A percentile compares a stretch with the other conserved stretches of the same genome.
phyloP scores from a whole-genome alignment of 768 basidiomycete genomes.

The Tylopilus sp. region DNA sequence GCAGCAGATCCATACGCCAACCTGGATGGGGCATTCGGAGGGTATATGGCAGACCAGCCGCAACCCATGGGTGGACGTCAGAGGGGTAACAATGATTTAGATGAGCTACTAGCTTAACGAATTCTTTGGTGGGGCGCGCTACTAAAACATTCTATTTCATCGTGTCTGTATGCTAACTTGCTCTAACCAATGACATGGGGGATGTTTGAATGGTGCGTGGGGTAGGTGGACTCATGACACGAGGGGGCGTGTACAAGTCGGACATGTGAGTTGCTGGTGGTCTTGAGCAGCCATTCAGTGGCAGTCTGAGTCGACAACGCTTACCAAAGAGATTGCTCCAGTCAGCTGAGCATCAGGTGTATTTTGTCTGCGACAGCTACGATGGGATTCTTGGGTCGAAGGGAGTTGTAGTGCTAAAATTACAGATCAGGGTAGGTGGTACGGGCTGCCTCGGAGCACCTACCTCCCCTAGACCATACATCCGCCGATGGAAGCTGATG shows the following conservation, averaged over 20 bases:
- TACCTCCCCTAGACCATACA: constrained; percentile 97
- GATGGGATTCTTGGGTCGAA: constrained; percentile 51
- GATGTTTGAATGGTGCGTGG: constrained; percentile 12
- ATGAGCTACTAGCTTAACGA: constrained; percentile 63
- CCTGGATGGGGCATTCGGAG: constrained; percentile 72
- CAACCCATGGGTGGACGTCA: constrained; percentile 49
- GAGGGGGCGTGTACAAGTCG: not conserved
- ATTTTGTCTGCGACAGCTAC: constrained; percentile 30
- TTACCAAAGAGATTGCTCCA: no score
- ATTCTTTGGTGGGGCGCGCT: not conserved
- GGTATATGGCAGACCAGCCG: constrained; percentile 71
- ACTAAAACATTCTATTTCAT: not conserved
- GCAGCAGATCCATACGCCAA: constrained; percentile 77
- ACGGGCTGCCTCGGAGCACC: constrained; percentile 24
- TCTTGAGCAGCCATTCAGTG: not conserved
- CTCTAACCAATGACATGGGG: not conserved
- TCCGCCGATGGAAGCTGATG: constrained; percentile 88
- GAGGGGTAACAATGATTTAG: constrained; percentile 47
- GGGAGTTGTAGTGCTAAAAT: constrained; percentile 81
- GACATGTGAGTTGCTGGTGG: not conserved
- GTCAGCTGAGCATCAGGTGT: constrained; percentile 29
- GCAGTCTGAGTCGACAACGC: no score
- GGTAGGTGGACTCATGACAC: not conserved
- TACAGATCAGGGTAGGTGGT: constrained; percentile 4
- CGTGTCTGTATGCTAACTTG: constrained; percentile 2